These are phyloP conservation scores for Macadamia tetraphylla DNA, from an alignment of 164 flowering plant species.

Conservation along the genomic window DNA sequence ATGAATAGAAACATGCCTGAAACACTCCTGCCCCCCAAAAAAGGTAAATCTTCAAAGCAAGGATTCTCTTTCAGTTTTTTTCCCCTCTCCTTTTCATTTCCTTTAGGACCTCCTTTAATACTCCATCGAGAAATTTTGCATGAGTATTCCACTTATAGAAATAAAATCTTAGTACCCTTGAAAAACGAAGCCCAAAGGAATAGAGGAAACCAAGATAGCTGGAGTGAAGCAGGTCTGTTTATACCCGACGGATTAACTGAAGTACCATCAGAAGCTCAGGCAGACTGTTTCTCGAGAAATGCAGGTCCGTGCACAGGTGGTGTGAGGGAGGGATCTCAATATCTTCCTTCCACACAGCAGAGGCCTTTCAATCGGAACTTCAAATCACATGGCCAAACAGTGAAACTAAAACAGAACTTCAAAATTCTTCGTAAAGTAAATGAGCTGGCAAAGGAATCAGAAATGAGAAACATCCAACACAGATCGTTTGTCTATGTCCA, in stretches of 20 bases:
- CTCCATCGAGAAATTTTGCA: conserved; percentile 2
- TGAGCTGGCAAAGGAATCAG: neutral
- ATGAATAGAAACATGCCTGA: neutral
- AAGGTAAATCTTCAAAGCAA: conserved; percentile 1
- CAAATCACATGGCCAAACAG: conserved; percentile 17
- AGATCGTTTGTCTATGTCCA: neutral
- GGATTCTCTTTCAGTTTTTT: neutral
- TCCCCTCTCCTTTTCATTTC: neutral
- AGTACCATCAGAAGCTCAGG: conserved; percentile 7
- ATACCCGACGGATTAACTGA: neutral
- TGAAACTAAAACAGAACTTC: conserved; percentile 10
- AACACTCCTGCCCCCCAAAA: neutral
- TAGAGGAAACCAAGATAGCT: conserved; percentile 12
- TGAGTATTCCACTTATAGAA: conserved; percentile 7
- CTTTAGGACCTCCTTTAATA: neutral
- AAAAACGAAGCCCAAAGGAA: neutral
- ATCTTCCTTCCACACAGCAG: neutral
- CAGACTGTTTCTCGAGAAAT: conserved; percentile 9
- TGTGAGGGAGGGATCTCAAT: neutral
- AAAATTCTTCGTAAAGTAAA: neutral
- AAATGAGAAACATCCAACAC: neutral
- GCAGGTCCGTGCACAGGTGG: neutral
- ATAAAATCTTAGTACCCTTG: neutral
- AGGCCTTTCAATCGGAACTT: conserved; percentile 5
- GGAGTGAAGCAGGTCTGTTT: neutral